These are phyloP conservation scores for Strobilomyces echinocephalus DNA, from an alignment of 768 basidiomycete species.

Conservation along the genomic window DNA sequence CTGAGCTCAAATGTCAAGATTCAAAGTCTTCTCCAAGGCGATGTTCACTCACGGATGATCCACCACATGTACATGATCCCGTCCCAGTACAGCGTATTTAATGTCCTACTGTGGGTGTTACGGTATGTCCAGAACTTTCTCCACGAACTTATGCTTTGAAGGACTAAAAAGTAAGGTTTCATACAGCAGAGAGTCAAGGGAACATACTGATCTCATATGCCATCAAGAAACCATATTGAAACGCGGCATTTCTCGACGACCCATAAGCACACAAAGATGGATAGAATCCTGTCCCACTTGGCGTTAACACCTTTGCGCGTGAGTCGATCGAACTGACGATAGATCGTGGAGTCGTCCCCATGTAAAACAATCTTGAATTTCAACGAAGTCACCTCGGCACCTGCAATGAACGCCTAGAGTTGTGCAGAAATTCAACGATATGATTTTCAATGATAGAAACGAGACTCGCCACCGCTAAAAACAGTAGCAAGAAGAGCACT, in stretches of 20 bases:
- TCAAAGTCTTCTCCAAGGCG: background rate
- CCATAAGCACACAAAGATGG: constrained; percentile 14
- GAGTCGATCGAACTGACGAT: constrained; percentile 14
- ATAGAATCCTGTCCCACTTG: constrained; percentile 12
- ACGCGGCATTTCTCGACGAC: background rate
- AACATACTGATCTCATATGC: constrained; percentile 22
- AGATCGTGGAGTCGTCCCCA: constrained; percentile 13
- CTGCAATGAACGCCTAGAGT: constrained; percentile 15
- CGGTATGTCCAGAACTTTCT: constrained; percentile 23
- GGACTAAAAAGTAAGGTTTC: constrained; percentile 12
- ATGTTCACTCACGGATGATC: constrained; percentile 14
- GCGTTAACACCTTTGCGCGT: background rate
- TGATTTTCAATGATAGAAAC: background rate
- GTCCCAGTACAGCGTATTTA: constrained; percentile 26
- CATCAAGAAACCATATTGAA: constrained; percentile 7
- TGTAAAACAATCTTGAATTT: constrained; percentile 11
- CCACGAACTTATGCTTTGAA: constrained; percentile 24
- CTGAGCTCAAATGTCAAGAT: constrained; percentile 2
- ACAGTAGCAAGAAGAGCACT: constrained; percentile 14
- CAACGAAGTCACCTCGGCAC: constrained; percentile 7
- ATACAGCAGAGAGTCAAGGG: background rate
- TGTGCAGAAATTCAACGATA: background rate
- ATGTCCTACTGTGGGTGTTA: constrained; percentile 6
- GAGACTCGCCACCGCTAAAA: constrained; percentile 16
- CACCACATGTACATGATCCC: constrained; percentile 26